phyloP scores from a whole-genome alignment of 441 rosid species.

The Populus tomentosa region DNA sequence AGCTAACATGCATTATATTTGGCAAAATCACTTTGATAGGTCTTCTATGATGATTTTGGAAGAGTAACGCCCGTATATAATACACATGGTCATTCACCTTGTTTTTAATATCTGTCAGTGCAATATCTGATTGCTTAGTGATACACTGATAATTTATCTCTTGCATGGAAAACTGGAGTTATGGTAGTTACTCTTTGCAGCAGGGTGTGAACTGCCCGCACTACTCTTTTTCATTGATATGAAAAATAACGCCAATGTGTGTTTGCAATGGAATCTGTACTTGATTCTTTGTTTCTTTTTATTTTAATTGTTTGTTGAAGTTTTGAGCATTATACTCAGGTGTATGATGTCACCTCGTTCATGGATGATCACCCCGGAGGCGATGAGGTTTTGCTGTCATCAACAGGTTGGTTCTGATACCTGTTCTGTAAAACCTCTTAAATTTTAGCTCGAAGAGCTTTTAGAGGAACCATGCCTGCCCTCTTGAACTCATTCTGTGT shows the following conservation, averaged over 20 bases:
- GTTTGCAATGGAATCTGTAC: not conserved
- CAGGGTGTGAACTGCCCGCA: not conserved
- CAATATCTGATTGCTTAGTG: not conserved
- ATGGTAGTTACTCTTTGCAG: not conserved
- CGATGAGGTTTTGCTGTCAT: constrained; percentile 81
- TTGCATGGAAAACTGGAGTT: not conserved
- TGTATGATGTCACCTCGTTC: constrained; percentile 83
- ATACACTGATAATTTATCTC: not conserved
- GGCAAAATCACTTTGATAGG: not conserved
- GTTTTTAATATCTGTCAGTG: not conserved
- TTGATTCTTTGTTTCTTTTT: not conserved
- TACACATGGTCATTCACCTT: not conserved
- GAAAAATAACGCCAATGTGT: not conserved
- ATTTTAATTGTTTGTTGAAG: not conserved
- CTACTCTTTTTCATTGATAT: not conserved
- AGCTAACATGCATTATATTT: not conserved
- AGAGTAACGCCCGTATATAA: no score
- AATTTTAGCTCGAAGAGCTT: not conserved
- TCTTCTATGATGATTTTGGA: no score
- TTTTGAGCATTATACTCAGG: constrained; percentile 41
- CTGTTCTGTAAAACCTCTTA: not conserved
- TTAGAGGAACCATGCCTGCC: not conserved
- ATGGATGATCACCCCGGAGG: constrained; percentile 99
- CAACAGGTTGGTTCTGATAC: constrained; percentile 33
- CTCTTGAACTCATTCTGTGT: not conserved